Percentiles rank a stretch among this genome's conserved stretches.
phyloP scores from a whole-genome alignment of 2,329 filamentous ascomycete species.

The Epichloe gansuensis region DNA sequence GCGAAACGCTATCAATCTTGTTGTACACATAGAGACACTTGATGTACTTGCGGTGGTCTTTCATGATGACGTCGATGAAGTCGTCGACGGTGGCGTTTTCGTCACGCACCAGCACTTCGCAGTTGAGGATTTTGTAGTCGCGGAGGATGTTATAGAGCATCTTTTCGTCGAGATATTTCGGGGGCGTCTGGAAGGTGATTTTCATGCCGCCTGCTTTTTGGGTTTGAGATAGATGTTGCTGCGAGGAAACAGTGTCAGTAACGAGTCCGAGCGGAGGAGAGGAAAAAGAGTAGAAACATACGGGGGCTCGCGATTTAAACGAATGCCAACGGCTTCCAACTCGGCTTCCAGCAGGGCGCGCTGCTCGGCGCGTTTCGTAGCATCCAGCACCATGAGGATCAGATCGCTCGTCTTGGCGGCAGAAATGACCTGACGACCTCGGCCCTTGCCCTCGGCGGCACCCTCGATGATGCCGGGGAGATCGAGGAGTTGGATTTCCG shows the following conservation, averaged over 20 bases:
- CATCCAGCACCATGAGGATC: constrained; percentile 93
- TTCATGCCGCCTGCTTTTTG: constrained; percentile 97
- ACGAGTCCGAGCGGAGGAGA: no score
- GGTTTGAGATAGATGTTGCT: constrained; percentile 95
- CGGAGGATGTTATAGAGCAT: constrained; percentile 96
- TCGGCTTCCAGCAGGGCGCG: constrained; percentile 80
- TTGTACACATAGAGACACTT: constrained; percentile 95
- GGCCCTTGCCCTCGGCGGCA: constrained; percentile 86
- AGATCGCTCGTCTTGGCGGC: constrained; percentile 97
- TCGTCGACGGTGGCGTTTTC: constrained; percentile 95
- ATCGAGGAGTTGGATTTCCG: constrained; percentile 96
- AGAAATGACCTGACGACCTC: constrained; percentile 92
- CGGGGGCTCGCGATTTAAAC: constrained; percentile 84
- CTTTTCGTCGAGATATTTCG: constrained; percentile 89
- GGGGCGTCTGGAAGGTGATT: constrained; percentile 84
- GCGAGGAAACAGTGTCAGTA: neutral
- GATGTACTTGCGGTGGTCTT: constrained; percentile 97
- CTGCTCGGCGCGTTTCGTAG: constrained; percentile 93
- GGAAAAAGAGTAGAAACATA: constrained; percentile 29
- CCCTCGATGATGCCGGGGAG: constrained; percentile 97
- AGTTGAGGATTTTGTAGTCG: constrained; percentile 98
- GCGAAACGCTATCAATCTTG: constrained; percentile 92
- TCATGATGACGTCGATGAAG: constrained; percentile 99
- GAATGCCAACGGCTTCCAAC: constrained; percentile 87
- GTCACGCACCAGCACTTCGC: constrained; percentile 88